Percentiles rank a stretch among this genome's conserved stretches.
Conservation (phyloP, 257 asterid species). For the Primulina eburnea region DNA sequence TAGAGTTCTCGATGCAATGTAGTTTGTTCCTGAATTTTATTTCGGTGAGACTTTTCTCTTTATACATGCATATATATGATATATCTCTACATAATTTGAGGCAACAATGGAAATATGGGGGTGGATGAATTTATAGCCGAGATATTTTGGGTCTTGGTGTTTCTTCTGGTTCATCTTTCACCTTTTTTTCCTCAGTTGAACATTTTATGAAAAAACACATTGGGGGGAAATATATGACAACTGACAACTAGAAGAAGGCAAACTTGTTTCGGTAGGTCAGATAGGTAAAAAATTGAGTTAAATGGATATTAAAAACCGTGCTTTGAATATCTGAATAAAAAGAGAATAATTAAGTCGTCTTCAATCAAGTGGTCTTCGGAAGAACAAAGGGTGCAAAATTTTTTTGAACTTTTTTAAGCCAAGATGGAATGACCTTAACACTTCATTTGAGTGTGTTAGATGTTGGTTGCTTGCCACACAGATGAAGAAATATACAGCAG, state of each 20-base stretch:
- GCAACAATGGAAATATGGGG: not conserved
- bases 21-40: conserved; percentile 26
- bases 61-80: not conserved
- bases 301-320: too few species aligned
- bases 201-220: not conserved
- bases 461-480: too few species aligned
- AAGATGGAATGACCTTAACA: not conserved
- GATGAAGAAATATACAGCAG: too few species aligned
- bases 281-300: too few species aligned
- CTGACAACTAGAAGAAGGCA: too few species aligned
- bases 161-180: not conserved
- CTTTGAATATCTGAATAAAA: not conserved
- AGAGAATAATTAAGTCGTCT: not conserved
- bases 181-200: not conserved
- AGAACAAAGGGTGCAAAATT: not conserved
- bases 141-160: not conserved
- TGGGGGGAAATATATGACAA: not conserved
- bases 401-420: not conserved
- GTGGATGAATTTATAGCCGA: not conserved
- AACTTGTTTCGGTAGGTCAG: too few species aligned
- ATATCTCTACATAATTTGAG: not conserved
- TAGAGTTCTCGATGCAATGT: conserved; percentile 54
- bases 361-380: not conserved
- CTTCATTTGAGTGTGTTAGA: not conserved
- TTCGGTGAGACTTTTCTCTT: conserved; percentile 32